Base-by-base conservation (phyloP, 768 basidiomycete genomes). In the Lactarius trivialis region DNA sequence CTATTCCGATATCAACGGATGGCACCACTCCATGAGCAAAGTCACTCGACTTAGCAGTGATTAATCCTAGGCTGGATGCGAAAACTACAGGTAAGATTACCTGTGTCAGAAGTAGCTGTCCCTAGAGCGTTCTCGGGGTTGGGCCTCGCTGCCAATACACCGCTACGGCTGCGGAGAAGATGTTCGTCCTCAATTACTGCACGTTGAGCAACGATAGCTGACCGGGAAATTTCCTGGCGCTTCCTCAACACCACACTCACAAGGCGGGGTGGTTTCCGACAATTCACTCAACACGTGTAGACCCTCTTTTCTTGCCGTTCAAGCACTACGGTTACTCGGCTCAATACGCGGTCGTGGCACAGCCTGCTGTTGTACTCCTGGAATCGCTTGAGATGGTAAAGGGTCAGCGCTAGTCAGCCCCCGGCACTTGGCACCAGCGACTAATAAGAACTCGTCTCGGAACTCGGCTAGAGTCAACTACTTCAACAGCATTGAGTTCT, bases 101-200 rank as follows among this genome's bases (percentile, higher is more conserved):
- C 37, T 19, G 55, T 33, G 45, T 63, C 62, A 55, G 57, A 63
- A 7, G 28, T 52, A 39, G 56, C 21, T 37, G 56, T 9, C 26
- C 53, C 30, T 26, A 21, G 48, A 17, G 6, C 30, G 32, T 55
- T 36, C 53, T 37, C 51, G 33, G 32, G 21, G 52, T 39, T n/a
- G n/a, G n/a, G n/a, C n/a, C n/a, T n/a, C 78, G 87, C 67, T 91
- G 89, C 68, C 78, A 86, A 6, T 91, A 91, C 71, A 89, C 89
- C 0, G 83, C 88, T 26, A 89, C 88, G 17, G 91, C 91, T 0
- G 85, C 88, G 19, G 91, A 93, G 76, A 93, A 92, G 81, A 85
- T 93, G 85, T 88, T 61, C 56, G 85, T 77, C 24, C 41, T 66
- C 41, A 39, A 56, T 51, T 66, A 7, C 24, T 39, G 24, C 37